Evolutionary conservation across 345 rosid species (phyloP), one percentile per base, ranked within the genome.

Genomic region (Populus deltoides): DNA sequence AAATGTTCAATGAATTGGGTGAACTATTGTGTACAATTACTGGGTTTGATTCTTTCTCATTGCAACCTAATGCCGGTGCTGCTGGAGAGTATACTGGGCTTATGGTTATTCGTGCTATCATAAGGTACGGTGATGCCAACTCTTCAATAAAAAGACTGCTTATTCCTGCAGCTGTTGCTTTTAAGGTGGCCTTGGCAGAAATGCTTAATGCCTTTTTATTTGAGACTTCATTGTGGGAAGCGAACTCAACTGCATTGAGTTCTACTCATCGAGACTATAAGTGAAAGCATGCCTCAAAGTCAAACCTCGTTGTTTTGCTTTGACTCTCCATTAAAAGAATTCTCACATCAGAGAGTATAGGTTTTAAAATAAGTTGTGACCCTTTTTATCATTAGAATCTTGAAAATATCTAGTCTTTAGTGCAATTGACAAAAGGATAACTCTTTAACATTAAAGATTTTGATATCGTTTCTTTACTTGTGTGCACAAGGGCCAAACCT

Each of bases 91-190:
- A 94, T 80, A 92, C 99, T n/a, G 98, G 98, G 83, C 93, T 97
- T 69, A 97, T 97, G 99, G 99, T 92, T 81, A 97, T 97, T 81
- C 99, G 97, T 8, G 98, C 97, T 97, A 90, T 89, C 99, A 97
- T 78, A 74, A 80, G 94, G 99, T 94, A 94, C 25, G 62, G 59
- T 77, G 71, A 74, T 33, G 16, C 53, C 2, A 41, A 27, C n/a
- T n/a, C n/a, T n/a, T n/a, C n/a, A n/a, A n/a, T n/a, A n/a, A n/a
- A n/a, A n/a, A n/a, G n/a, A n/a, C n/a, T n/a, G n/a, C n/a, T n/a
- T n/a, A n/a, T n/a, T n/a, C n/a, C n/a, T 61, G 43, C 66, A 57
- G n/a, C 22, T 2, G 9, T 22, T 72, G 3, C 25, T 33, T 43
- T 17, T 8, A 53, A 27, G n/a, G 24, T 8, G 22, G 38, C 38